These are phyloP conservation scores for Ambrosia hybrid DNA, from an alignment of 140 eudicot genomes.

Conservation along the genomic window DNA sequence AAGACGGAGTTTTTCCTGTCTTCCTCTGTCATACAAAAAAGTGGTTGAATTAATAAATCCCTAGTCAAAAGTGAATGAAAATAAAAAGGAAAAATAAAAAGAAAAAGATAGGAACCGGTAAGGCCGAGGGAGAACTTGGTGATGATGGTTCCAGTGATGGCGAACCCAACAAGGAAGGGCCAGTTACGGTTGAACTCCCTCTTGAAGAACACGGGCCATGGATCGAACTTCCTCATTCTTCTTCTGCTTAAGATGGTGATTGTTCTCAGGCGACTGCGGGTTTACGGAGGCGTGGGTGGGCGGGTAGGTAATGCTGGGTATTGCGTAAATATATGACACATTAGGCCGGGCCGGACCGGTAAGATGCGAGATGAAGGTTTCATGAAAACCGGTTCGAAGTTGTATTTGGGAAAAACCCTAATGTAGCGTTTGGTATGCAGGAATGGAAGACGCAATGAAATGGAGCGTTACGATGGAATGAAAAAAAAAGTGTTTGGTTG, in stretches of 20 bases:
- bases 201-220: conserved; percentile 74
- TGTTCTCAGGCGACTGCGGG: background rate
- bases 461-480: too few species aligned
- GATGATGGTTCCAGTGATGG: conserved; percentile 67
- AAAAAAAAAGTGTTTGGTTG: too few species aligned
- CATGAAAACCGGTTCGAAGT: too few species aligned
- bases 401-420: too few species aligned
- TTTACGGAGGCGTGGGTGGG: background rate
- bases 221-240: conserved; percentile 66
- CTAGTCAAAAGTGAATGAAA: background rate
- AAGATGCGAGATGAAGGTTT: too few species aligned
- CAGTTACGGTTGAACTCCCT: conserved; percentile 73
- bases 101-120: conserved; percentile 40
- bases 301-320: too few species aligned
- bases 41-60: background rate
- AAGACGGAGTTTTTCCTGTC: conserved; percentile 63
- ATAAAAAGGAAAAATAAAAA: too few species aligned
- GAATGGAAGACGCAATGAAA: accelerated
- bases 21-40: conserved; percentile 47
- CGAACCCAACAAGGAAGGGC: conserved; percentile 82
- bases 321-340: too few species aligned
- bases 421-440: too few species aligned
- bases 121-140: conserved; percentile 71
- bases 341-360: too few species aligned
- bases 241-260: too few species aligned